Conservation (phyloP, 345 rosid species). For the Acer saccharum region DNA sequence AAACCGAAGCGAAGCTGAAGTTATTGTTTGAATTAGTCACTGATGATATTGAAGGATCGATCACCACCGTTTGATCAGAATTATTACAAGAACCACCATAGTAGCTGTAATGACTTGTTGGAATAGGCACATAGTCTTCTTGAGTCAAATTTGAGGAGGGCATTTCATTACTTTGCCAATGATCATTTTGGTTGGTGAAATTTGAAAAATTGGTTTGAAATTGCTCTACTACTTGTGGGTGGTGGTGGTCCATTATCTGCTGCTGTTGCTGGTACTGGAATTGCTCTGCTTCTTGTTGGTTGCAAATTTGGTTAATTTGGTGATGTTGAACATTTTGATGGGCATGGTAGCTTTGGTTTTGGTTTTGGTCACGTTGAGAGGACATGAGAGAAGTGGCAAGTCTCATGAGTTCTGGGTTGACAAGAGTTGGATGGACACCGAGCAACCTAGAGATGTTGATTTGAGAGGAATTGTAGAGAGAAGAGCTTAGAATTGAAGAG, state of each 20-base stretch:
- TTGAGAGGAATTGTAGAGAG: slow-evolving; percentile 51
- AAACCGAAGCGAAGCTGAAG: slow-evolving; percentile 52
- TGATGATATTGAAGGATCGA: slow-evolving; percentile 40
- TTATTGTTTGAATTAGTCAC: slow-evolving; percentile 27
- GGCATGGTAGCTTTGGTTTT: slow-evolving; percentile 12
- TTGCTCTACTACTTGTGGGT: neutral
- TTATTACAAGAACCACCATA: neutral
- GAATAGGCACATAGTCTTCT: slow-evolving; percentile 34
- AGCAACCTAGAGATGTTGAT: slow-evolving; percentile 48
- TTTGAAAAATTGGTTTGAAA: slow-evolving; percentile 24
- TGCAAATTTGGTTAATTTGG: slow-evolving; percentile 29
- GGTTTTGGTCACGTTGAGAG: slow-evolving; percentile 28
- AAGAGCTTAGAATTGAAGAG: slow-evolving; percentile 55
- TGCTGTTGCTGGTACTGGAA: slow-evolving; percentile 26
- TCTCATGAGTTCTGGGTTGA: slow-evolving; percentile 45
- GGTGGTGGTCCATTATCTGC: slow-evolving; percentile 22
- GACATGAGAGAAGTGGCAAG: slow-evolving; percentile 45
- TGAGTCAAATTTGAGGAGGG: slow-evolving; percentile 26
- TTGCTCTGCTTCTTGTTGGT: slow-evolving; percentile 25
- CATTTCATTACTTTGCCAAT: slow-evolving; percentile 35
- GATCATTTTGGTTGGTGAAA: slow-evolving; percentile 20
- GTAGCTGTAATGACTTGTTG: slow-evolving; percentile 13
- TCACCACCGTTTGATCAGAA: slow-evolving; percentile 7
- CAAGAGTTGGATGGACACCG: slow-evolving; percentile 35
- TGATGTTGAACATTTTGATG: slow-evolving; percentile 28